Conservation (phyloP, 345 rosid genomes). For the Euphorbia lathyris region DNA sequence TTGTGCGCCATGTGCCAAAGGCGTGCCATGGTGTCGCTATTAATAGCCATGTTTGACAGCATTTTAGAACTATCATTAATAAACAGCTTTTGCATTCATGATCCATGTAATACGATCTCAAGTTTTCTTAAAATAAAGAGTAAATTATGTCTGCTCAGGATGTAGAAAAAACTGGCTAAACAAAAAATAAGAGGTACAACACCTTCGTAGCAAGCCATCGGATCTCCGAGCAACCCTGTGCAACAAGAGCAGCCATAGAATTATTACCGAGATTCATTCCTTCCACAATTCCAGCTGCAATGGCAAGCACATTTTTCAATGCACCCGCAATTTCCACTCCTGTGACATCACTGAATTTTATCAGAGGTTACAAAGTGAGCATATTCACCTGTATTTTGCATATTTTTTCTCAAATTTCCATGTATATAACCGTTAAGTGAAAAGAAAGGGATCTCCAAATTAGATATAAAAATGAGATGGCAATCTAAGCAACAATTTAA, state of each 20-base stretch:
- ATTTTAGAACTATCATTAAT: not conserved
- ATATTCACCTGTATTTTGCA: conserved; percentile 17
- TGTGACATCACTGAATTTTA: conserved; percentile 87
- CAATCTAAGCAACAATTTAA: not conserved
- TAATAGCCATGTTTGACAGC: too few relatives aligned
- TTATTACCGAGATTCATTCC: conserved; percentile 94
- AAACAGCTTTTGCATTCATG: not conserved
- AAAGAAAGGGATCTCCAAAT: not conserved
- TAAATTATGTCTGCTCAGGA: not conserved
- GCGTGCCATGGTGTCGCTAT: too few relatives aligned
- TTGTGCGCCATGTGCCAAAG: too few relatives aligned
- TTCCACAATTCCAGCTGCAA: conserved; percentile 93
- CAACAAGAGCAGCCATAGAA: conserved; percentile 96
- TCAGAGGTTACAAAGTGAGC: conserved; percentile 73
- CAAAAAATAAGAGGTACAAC: conserved; percentile 2
- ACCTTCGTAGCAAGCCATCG: conserved; percentile 97
- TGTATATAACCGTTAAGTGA: not conserved
- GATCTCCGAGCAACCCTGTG: conserved; percentile 95
- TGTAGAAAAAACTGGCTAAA: too few relatives aligned
- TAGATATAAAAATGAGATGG: not conserved
- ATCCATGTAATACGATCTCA: not conserved
- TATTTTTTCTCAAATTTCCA: conserved; percentile 8
- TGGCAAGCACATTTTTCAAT: conserved; percentile 87
- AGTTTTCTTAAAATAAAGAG: not conserved
- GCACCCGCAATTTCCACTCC: conserved; percentile 98